Evolutionary conservation across 192 early-diverging fungal genomes (phyloP).

Genomic region (Linnemannia zychae): DNA sequence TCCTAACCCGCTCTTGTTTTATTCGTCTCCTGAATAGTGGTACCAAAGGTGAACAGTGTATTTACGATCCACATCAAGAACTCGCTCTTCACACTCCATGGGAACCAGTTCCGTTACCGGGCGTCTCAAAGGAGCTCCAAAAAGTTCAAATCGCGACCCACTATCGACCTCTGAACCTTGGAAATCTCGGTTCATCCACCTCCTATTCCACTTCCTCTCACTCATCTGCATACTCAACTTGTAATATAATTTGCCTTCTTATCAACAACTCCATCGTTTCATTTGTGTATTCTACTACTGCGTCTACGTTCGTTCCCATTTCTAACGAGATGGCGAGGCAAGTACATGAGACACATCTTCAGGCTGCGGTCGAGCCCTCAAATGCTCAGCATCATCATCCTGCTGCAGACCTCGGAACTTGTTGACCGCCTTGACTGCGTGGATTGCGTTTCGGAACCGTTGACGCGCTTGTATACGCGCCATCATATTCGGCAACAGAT

Average conservation of each 20-base stretch:
- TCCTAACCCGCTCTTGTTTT: conserved; percentile 6
- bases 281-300: not conserved
- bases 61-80: conserved; percentile 66
- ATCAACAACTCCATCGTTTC: not conserved
- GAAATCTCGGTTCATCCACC: not conserved
- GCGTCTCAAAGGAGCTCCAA: conserved; percentile 79
- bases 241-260: not conserved
- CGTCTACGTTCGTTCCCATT: not conserved
- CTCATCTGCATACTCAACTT: not conserved
- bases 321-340: conserved; percentile 13
- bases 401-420: conserved; percentile 29
- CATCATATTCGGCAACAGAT: conserved; percentile 82
- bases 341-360: conserved; percentile 41
- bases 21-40: conserved; percentile 44
- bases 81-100: conserved; percentile 74
- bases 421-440: conserved; percentile 71
- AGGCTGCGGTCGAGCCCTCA: conserved; percentile 7
- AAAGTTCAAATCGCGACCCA: conserved; percentile 78
- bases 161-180: conserved; percentile 65
- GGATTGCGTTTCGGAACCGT: conserved; percentile 68
- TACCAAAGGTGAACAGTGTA: conserved; percentile 80
- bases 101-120: conserved; percentile 81
- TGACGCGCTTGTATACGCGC: conserved; percentile 70
- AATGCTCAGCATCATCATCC: not conserved
- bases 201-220: not conserved